Percentiles rank a stretch among this genome's conserved stretches.
These are phyloP conservation scores for Acanthamoeba culbertsoni DNA, from an alignment of 208 protist genomes.

Conservation along the genomic window DNA sequence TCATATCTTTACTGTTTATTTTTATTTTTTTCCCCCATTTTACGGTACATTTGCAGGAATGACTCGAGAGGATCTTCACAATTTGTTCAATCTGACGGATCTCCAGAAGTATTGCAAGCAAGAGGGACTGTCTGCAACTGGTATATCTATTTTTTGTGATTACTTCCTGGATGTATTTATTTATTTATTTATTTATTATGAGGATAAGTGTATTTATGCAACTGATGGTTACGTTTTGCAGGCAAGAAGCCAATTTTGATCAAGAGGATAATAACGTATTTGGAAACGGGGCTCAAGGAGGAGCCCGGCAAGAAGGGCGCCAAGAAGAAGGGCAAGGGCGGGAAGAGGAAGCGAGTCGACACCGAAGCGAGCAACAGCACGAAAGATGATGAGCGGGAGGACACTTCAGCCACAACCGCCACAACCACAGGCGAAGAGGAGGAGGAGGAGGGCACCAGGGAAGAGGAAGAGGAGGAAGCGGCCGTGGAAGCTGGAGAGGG, in stretches of 20 bases:
- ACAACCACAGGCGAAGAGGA: neutral
- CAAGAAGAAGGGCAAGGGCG: slow-evolving; percentile 49
- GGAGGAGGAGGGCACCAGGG: neutral
- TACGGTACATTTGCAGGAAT: neutral
- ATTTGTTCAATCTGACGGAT: slow-evolving; percentile 12
- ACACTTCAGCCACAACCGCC: too few relatives aligned
- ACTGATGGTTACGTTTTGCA: neutral
- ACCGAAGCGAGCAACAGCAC: neutral
- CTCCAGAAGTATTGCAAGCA: slow-evolving; percentile 50
- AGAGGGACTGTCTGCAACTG: neutral
- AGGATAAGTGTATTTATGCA: neutral
- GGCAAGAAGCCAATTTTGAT: slow-evolving; percentile 53
- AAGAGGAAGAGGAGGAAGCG: neutral
- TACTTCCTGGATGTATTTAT: neutral
- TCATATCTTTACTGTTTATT: neutral
- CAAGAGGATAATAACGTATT: slow-evolving; percentile 18
- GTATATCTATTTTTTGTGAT: neutral
- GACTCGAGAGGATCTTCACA: slow-evolving; percentile 40
- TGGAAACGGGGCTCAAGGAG: slow-evolving; percentile 39
- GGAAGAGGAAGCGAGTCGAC: neutral
- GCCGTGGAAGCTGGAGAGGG: neutral
- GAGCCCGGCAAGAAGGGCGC: slow-evolving; percentile 27
- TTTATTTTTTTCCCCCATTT: neutral
- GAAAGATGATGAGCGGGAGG: neutral
- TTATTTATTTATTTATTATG: neutral